Evolutionary conservation across 306 rosid genomes (phyloP), one percentile per base, ranked within the genome.

Genomic region (Vachellia pachyceras): DNA sequence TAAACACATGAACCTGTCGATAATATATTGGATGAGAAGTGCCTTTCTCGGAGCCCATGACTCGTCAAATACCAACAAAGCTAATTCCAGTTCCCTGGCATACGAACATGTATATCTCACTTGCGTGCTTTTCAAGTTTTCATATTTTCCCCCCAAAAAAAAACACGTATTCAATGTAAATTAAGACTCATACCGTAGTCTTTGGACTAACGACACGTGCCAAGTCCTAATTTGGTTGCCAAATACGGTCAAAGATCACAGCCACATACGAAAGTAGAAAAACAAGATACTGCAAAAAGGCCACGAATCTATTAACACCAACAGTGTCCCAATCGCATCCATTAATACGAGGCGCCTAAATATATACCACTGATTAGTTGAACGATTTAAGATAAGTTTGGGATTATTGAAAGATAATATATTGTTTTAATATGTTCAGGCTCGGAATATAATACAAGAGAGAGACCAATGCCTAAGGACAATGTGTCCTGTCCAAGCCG

Each of bases 201-300:
- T 20, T 20, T 64, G 71, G 66, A 45, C 58, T 46, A 45, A 65
- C 1, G 3, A 82, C 85, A 77, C 87, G 88, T 87, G 92, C 58
- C 75, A 12, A 9, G 55, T 64, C 74, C 72, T 23, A 23, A 71
- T 82, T 69, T 40, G 33, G 22, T 66, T 70, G 76, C 11, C 61
- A 39, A 55, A 23, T 42, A 44, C 23, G 78, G 92, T 84, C 87
- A 90, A 84, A 85, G 71, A 77, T 79, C 54, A 44, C 73, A 81
- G 82, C 75, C 75, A 76, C 22, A 70, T 63, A 52, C 10, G 47
- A 47, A 58, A 33, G 33, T 15, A 42, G 20, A 76, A 39, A 61
- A 73, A 54, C 52, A 77, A 66, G 68, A 66, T 23, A 58, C 12
- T 6, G 25, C 37, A 64, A 73, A 54, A 61, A 18, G 8, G 69